These are phyloP conservation scores for Colletotrichum viniferum DNA, from an alignment of 2,329 filamentous ascomycete species.

Conservation along the genomic window DNA sequence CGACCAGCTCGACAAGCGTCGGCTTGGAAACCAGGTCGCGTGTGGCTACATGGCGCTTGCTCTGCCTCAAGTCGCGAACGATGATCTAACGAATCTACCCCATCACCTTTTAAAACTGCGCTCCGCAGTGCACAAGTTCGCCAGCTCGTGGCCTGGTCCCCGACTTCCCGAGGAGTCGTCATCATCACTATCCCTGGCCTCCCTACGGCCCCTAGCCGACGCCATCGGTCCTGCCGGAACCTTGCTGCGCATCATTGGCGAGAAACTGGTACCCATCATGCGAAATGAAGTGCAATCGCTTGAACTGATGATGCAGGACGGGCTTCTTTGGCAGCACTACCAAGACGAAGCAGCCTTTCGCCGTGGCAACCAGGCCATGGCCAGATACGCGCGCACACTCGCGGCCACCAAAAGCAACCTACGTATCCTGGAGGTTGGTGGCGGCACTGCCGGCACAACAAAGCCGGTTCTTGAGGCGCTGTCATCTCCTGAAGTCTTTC, in stretches of 20 bases:
- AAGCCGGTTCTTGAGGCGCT: constrained; percentile 31
- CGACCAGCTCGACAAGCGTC: constrained; percentile 26
- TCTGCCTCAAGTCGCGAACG: constrained; percentile 22
- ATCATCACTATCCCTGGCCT: not conserved
- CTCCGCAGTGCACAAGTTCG: not conserved
- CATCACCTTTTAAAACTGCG: constrained; percentile 16
- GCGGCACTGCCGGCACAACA: constrained; percentile 47
- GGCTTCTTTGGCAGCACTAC: constrained; percentile 25
- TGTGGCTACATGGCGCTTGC: constrained; percentile 25
- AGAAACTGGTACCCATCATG: constrained; percentile 26
- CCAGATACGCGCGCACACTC: not conserved
- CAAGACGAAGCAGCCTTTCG: constrained; percentile 26
- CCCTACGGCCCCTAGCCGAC: not conserved
- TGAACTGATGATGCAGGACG: constrained; percentile 31
- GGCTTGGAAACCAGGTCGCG: constrained; percentile 20
- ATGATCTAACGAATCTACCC: constrained; percentile 25
- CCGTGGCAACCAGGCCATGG: constrained; percentile 25
- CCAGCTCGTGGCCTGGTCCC: not conserved
- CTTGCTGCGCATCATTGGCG: constrained; percentile 27
- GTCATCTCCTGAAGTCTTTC: not conserved
- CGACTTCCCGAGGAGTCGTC: not conserved
- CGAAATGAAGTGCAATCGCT: constrained; percentile 27
- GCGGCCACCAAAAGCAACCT: not conserved
- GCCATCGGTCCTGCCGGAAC: not conserved
- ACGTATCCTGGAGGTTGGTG: constrained; percentile 39